Evolutionary conservation across 83 land plant genomes (phyloP).

Genomic region (Thuja plicata): DNA sequence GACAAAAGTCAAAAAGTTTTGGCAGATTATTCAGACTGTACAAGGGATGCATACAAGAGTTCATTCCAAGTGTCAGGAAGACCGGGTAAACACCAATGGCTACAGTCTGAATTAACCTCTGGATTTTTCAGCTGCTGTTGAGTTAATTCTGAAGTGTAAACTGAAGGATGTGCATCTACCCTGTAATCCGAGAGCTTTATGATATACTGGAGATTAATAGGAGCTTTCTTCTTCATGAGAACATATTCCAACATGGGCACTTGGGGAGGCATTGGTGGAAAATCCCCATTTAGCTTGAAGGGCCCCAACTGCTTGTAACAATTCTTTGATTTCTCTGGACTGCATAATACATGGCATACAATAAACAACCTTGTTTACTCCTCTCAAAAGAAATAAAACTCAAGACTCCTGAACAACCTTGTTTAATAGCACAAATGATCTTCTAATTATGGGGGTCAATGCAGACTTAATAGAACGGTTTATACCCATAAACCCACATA

Average conservation of each 20-base stretch:
- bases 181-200: not conserved
- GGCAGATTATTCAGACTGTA: not conserved
- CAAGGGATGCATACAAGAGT: slow-evolving; percentile 4
- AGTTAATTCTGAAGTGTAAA: not conserved
- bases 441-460: too few species aligned
- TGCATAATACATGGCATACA: too few species aligned
- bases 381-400: too few species aligned
- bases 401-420: too few species aligned
- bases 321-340: not conserved
- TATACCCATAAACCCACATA: too few species aligned
- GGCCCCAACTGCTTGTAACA: slow-evolving; percentile 4
- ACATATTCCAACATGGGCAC: not conserved
- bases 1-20: too few species aligned
- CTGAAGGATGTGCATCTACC: slow-evolving; percentile 5
- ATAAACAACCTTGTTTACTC: too few species aligned
- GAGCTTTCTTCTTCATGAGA: not conserved
- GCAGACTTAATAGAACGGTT: too few species aligned
- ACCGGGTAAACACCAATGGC: slow-evolving; percentile 11
- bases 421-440: too few species aligned
- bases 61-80: slow-evolving; percentile 14
- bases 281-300: not conserved
- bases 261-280: not conserved
- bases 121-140: not conserved
- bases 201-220: not conserved
- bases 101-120: not conserved